phyloP scores from a whole-genome alignment of 306 rosid genomes.

The Clitoria ternatea region DNA sequence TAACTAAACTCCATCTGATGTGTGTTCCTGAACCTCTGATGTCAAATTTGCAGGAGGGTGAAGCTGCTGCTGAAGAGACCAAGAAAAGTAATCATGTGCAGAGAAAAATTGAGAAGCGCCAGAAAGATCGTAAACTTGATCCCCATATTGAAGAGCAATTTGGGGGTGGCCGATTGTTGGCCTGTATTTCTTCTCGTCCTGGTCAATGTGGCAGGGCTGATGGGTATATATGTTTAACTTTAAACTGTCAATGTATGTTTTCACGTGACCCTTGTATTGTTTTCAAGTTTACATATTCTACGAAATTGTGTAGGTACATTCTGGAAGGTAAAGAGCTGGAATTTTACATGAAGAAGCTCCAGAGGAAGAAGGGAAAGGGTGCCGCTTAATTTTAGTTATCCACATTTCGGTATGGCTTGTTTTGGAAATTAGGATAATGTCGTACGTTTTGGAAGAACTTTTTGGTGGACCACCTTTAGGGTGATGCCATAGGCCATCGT shows the following conservation, averaged over 20 bases:
- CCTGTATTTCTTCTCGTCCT: constrained; percentile 52
- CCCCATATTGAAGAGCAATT: constrained; percentile 48
- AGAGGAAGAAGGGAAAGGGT: constrained; percentile 45
- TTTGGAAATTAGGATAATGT: not conserved
- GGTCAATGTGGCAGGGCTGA: constrained; percentile 54
- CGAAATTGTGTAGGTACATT: constrained; percentile 25
- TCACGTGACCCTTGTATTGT: not conserved
- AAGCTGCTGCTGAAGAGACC: constrained; percentile 31
- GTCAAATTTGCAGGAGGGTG: constrained; percentile 34
- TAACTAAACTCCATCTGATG: not conserved
- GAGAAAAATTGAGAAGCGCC: constrained; percentile 45
- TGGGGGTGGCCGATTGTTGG: constrained; percentile 41
- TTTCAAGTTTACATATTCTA: no score
- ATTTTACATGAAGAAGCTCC: constrained; percentile 46
- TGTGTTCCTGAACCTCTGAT: not conserved
- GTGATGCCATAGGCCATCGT: not conserved
- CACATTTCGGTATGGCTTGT: not conserved
- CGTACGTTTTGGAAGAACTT: not conserved
- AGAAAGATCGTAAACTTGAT: constrained; percentile 36
- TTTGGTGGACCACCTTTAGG: not conserved
- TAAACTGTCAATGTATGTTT: not conserved
- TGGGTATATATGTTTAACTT: constrained; percentile 33
- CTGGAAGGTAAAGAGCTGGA: constrained; percentile 50
- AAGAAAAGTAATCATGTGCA: constrained; percentile 46
- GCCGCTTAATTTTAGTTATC: constrained; percentile 20